These are phyloP conservation scores for Dipteronia sinensis DNA, from an alignment of 345 rosid species.

Conservation along the genomic window DNA sequence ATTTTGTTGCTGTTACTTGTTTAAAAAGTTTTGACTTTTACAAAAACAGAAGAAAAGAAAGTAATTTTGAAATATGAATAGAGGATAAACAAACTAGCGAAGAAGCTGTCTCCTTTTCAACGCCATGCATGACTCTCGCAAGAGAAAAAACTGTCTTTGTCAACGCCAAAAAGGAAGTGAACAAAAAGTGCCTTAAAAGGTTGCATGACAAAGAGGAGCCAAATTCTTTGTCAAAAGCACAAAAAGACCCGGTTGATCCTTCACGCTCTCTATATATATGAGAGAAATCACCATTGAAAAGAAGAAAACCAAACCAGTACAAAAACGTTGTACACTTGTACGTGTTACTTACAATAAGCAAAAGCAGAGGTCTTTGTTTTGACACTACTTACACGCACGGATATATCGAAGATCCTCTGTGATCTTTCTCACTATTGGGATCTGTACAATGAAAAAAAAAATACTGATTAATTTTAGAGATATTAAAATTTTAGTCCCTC, in stretches of 20 bases:
- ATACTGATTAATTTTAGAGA: too few species aligned
- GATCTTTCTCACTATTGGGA: constrained; percentile 11
- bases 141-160: background rate
- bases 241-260: constrained; percentile 13
- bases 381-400: background rate
- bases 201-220: background rate
- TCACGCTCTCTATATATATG: background rate
- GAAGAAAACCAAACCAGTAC: too few species aligned
- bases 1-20: constrained; percentile 22
- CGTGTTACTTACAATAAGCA: too few species aligned
- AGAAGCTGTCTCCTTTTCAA: constrained; percentile 29
- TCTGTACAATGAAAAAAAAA: constrained; percentile 31
- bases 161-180: constrained; percentile 6
- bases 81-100: background rate
- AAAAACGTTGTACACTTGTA: too few species aligned
- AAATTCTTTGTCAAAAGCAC: background rate
- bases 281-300: too few species aligned
- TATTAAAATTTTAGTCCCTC: too few species aligned
- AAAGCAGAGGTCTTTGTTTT: too few species aligned
- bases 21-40: constrained; percentile 23
- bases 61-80: background rate
- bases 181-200: constrained; percentile 14
- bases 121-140: constrained; percentile 36
- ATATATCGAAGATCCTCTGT: constrained; percentile 13
- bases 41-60: background rate